Conservation (phyloP, 257 asterid genomes). For the Forsythia suspensa region DNA sequence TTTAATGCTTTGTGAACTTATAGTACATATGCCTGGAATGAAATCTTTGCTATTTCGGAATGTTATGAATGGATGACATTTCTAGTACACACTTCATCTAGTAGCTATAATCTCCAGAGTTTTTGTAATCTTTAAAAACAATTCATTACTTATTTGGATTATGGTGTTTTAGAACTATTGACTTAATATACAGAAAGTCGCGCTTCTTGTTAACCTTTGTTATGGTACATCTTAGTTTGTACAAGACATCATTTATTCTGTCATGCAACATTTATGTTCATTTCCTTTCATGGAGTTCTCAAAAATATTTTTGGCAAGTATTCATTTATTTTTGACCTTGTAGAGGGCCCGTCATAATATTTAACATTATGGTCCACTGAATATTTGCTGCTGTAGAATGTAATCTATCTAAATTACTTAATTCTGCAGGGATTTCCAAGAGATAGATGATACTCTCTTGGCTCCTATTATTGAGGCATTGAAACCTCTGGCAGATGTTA, state of each 20-base stretch:
- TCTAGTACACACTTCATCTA: background rate
- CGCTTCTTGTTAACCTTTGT: background rate
- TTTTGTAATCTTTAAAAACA: background rate
- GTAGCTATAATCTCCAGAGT: background rate
- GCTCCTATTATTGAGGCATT: conserved; percentile 68
- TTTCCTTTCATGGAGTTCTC: background rate
- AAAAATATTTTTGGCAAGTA: background rate
- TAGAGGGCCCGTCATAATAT: conserved; percentile 11
- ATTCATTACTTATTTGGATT: background rate
- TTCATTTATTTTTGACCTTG: background rate
- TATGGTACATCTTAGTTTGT: background rate
- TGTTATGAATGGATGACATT: background rate
- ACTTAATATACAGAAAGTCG: background rate
- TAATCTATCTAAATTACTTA: conserved; percentile 1
- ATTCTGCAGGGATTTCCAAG: conserved; percentile 77
- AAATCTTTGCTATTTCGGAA: background rate
- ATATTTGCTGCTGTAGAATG: background rate
- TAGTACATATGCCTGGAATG: background rate
- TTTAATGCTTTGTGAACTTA: conserved; percentile 11
- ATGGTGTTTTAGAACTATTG: background rate
- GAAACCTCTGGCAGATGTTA: conserved; percentile 79
- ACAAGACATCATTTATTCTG: background rate
- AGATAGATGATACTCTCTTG: conserved; percentile 67
- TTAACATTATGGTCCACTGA: background rate
- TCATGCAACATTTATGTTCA: background rate